Base-by-base conservation (phyloP, 2,329 filamentous ascomycete genomes). In the Talaromyces sp. region DNA sequence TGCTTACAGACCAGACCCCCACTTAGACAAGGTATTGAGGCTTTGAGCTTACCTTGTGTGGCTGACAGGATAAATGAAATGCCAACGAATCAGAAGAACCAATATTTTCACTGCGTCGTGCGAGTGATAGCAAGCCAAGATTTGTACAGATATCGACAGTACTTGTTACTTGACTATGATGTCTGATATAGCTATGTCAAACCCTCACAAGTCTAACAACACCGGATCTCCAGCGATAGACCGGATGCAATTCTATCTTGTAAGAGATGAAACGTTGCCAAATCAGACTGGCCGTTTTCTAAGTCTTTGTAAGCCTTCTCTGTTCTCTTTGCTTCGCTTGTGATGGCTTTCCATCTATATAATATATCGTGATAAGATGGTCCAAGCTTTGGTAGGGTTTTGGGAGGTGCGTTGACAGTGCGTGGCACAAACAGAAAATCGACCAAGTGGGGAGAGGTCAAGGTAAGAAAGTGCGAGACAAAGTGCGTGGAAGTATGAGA, bases 401-500 rank as follows among this genome's bases (percentile, higher is more conserved):
- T 22, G 3, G 1, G 10, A 15, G 15, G 45, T 43, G 59, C 48
- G 57, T 59, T 15, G 51, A 39, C 43, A 50, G 51, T 35, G 51
- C 41, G 39, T 39, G 48, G 40, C 15, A 19, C 2, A 33, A 60
- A 41, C 51, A 41, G 36, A 21, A 52, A 15, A 52, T 28, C 22
- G 13, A 11, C 19, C 10, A 25, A 39, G 31, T 52, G 48, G 48
- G 48, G 48, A 37, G 35, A 13, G 4, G 11, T 39, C 22, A 6
- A 52, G 36, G 35, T 28, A 25, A 15, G 35, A 33, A 28, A 13
- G 19, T 2, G 11, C 2, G 15, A 17, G 17, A 21, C n/a, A 8
- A 19, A 10, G 56, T 53, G 56, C 56, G 56, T 58, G 48, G 48
- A 35, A 35, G 45, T 25, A 53, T 7, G 40, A 39, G 43, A 33